A percentile compares a stretch with the other conserved stretches of the same genome.
phyloP scores from a whole-genome alignment of 331 rosid species.

The Erythrophleum ivorense region DNA sequence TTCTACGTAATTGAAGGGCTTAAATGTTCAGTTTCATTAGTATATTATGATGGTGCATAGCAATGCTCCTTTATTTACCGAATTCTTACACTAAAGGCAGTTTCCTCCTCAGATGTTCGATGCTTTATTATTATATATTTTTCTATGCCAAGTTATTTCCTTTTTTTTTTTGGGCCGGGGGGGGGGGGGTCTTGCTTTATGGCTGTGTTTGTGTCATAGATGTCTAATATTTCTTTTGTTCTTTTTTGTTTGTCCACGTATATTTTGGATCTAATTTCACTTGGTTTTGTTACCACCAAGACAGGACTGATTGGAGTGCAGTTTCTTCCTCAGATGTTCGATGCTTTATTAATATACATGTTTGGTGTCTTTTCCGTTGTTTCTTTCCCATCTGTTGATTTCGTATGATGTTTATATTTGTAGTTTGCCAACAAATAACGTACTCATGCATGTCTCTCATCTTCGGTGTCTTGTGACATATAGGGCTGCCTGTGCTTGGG shows the following conservation, averaged over 20 bases:
- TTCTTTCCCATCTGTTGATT: constrained; percentile 10
- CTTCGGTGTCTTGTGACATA: constrained; percentile 45
- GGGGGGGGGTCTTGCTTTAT: neutral
- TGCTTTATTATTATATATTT: neutral
- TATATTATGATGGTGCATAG: neutral
- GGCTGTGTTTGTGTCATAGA: neutral
- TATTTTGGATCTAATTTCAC: constrained; percentile 7
- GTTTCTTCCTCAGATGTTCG: neutral
- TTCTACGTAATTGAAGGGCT: neutral
- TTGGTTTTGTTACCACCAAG: neutral
- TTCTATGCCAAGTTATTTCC: neutral
- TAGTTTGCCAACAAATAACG: constrained; percentile 26
- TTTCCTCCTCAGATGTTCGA: neutral
- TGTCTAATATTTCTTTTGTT: neutral
- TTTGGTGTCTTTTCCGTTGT: neutral
- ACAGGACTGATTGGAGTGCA: neutral
- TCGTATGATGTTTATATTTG: constrained; percentile 9
- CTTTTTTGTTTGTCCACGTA: neutral
- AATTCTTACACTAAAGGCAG: neutral
- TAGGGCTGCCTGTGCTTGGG: constrained; percentile 99
- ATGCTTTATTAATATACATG: neutral
- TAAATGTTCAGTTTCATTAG: neutral
- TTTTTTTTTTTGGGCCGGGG: neutral
- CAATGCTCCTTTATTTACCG: neutral
- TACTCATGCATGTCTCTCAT: constrained; percentile 38